These are phyloP conservation scores for Acidomyces sp. DNA, from an alignment of 495 filamentous ascomycete genomes.

Conservation along the genomic window DNA sequence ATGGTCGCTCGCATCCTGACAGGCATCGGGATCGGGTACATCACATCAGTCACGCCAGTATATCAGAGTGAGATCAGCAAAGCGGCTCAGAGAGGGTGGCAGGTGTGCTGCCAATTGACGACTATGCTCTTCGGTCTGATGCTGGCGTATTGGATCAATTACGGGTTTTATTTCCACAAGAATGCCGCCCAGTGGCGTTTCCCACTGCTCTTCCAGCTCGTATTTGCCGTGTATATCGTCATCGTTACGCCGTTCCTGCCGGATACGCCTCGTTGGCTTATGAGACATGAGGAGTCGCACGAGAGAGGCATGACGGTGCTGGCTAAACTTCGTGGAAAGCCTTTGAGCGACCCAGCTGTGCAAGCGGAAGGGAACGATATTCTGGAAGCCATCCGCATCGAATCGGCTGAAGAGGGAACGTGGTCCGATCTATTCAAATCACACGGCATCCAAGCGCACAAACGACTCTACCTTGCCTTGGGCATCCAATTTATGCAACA, in stretches of 20 bases:
- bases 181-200: slow-evolving; percentile 6
- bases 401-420: slow-evolving; percentile 17
- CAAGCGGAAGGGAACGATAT: slow-evolving; percentile 6
- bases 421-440: slow-evolving; percentile 21
- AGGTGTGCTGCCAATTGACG: slow-evolving; percentile 24
- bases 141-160: slow-evolving; percentile 30
- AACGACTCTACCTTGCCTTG: slow-evolving; percentile 29
- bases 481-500: slow-evolving; percentile 37
- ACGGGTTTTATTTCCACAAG: slow-evolving; percentile 5
- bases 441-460: slow-evolving; percentile 22
- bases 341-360: slow-evolving; percentile 1
- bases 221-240: slow-evolving; percentile 22
- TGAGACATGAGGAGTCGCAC: slow-evolving; percentile 17
- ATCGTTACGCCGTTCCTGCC: slow-evolving; percentile 23
- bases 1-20: slow-evolving; percentile 9
- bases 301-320: slow-evolving; percentile 2
- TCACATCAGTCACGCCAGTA: slow-evolving; percentile 27
- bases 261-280: slow-evolving; percentile 29
- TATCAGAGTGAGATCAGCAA: slow-evolving; percentile 27
- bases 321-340: not conserved
- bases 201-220: slow-evolving; percentile 7
- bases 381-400: slow-evolving; percentile 6
- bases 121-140: slow-evolving; percentile 25
- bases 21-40: slow-evolving; percentile 24
- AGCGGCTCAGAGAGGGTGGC: slow-evolving; percentile 24